These are phyloP conservation scores for Dimocarpus longan DNA, from an alignment of 345 rosid genomes.

Conservation along the genomic window DNA sequence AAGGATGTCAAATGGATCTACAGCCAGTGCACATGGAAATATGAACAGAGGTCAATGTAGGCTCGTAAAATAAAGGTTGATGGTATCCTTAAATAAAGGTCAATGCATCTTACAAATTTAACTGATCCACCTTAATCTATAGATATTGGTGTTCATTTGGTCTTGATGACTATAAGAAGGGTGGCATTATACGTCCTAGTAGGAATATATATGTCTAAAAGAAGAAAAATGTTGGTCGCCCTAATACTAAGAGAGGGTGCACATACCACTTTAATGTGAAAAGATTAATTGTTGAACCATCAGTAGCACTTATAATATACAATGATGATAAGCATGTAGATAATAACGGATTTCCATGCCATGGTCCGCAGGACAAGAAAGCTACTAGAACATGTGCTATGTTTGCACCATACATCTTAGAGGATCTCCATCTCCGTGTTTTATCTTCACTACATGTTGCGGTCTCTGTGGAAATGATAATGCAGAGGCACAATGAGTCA, in stretches of 20 bases:
- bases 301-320: slow-evolving; percentile 82
- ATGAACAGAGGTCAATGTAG: no score
- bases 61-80: no score
- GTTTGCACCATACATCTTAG: slow-evolving; percentile 98
- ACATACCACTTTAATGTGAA: slow-evolving; percentile 96
- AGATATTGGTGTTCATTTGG: slow-evolving; percentile 99
- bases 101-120: slow-evolving; percentile 1
- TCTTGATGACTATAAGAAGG: slow-evolving; percentile 90
- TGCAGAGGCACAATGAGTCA: slow-evolving; percentile 92
- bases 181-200: slow-evolving; percentile 86
- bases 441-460: slow-evolving; percentile 83
- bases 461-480: slow-evolving; percentile 92
- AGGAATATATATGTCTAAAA: slow-evolving; percentile 74
- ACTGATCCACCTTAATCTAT: slow-evolving; percentile 28
- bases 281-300: slow-evolving; percentile 86
- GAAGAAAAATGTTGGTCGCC: slow-evolving; percentile 92
- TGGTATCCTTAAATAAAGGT: slow-evolving; percentile 94
- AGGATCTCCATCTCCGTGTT: slow-evolving; percentile 91
- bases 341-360: slow-evolving; percentile 88
- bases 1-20: no score
- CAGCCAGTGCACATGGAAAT: no score
- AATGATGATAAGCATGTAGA: slow-evolving; percentile 90
- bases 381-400: slow-evolving; percentile 93
- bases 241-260: slow-evolving; percentile 94
- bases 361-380: slow-evolving; percentile 93